Evolutionary conservation across 208 protist genomes (phyloP), one percentile per base, ranked within the genome.

Genomic region (Trichomonas vaginalis): DNA sequence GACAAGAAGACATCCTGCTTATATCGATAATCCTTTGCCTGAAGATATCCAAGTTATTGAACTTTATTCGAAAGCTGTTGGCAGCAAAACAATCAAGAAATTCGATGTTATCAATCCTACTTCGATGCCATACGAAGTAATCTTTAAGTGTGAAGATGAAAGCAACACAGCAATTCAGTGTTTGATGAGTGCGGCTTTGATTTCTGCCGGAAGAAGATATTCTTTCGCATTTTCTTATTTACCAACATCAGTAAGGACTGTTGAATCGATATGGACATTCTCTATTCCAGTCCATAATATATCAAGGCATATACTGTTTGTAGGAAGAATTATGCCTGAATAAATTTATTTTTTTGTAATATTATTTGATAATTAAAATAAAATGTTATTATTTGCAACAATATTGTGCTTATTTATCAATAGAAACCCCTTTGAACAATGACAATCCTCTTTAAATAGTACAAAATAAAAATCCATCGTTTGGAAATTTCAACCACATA

Each of bases 1-100:
- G 15, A 86, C 46, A 23, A 88, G 97, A 51, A 97, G 98, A 39
- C 86, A 92, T 21, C 86, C 86, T 8, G 40, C 40, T 35, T 92
- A 92, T 47, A 92, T n/a, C 37, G 40, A 92, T 39, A 70, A 70
- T 27, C 86, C 40, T 39, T 32, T 92, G 15, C 86, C 86, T 39
- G 86, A 92, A 17, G 45, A 51, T 42, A 40, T 92, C 8, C 42
- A 92, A 92, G 86, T 92, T 51, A 51, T 92, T 39, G 86, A 92
- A 39, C 40, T 92, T 12, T 92, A 48, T 92, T 92, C 86, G 6
- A 51, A 51, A 15, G 39, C 8, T 14, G 45, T 92, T 51, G 86
- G 86, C 14, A 92, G 39, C 17, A 92, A 92, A 21, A 92, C 45
- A 39, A 32, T 92, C 27, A 92, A 92, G n/a, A 92, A 92, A 39